A percentile compares a stretch with the other conserved stretches of the same genome.
Evolutionary conservation across 768 basidiomycete genomes (phyloP).

Genomic region (Boletellus sp.): DNA sequence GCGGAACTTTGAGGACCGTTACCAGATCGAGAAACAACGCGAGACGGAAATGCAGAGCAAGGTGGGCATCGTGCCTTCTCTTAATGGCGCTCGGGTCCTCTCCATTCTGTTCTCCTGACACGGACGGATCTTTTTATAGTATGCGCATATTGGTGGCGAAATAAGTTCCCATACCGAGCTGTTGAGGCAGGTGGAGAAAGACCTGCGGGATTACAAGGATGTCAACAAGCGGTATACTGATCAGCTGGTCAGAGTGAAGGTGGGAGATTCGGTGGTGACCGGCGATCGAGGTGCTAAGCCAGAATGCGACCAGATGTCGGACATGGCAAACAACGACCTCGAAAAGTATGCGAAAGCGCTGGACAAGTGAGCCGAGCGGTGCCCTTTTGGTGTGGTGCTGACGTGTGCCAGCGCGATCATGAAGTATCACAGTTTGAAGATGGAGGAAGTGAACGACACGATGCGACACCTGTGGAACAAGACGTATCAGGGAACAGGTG

Average conservation of each 20-base stretch:
- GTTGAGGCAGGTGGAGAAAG: slow-evolving; percentile 58
- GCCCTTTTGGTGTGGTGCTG: slow-evolving; percentile 3
- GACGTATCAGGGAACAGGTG: slow-evolving; percentile 97
- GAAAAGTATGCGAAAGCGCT: slow-evolving; percentile 98
- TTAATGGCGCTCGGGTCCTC: slow-evolving; percentile 3
- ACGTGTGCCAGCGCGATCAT: slow-evolving; percentile 79
- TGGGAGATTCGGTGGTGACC: slow-evolving; percentile 30
- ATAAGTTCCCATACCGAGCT: slow-evolving; percentile 69
- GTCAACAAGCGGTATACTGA: slow-evolving; percentile 83
- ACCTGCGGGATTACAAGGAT: slow-evolving; percentile 83
- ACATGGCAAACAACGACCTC: slow-evolving; percentile 95
- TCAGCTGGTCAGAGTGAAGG: slow-evolving; percentile 94
- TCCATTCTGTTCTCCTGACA: slow-evolving; percentile 1
- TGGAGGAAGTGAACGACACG: slow-evolving; percentile 99
- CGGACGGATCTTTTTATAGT: slow-evolving; percentile 40
- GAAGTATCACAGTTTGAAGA: slow-evolving; percentile 95
- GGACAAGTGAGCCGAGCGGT: slow-evolving; percentile 67
- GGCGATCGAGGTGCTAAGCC: background rate
- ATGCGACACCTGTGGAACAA: slow-evolving; percentile 98
- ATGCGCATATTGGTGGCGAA: slow-evolving; percentile 80
- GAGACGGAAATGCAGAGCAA: slow-evolving; percentile 69
- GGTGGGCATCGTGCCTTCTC: slow-evolving; percentile 37
- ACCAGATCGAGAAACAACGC: slow-evolving; percentile 62
- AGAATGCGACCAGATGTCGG: slow-evolving; percentile 66
- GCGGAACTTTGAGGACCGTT: slow-evolving; percentile 81